Evolutionary conservation across 2,329 filamentous ascomycete genomes (phyloP), one percentile per base, ranked within the genome.

Genomic region (Aureobasidium sp.): DNA sequence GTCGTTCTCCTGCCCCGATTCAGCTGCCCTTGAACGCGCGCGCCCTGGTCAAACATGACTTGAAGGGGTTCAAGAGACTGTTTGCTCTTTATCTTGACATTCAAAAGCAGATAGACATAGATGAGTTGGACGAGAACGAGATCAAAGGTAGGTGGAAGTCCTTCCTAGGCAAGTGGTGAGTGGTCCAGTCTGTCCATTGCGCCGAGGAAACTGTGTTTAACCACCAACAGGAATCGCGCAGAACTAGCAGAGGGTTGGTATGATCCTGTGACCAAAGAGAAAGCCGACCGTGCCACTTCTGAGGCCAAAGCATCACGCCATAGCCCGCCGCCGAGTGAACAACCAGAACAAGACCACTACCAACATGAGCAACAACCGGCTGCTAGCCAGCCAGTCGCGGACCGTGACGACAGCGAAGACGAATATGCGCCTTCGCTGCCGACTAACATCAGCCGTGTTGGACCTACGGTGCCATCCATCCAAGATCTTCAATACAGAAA

Each of bases 161-260:
- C 72, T 99, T 97, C 69, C 73, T 93, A 13, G 81, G 83, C 5
- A 93, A 91, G 79, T 99, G 94, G 93, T 88, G 81, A 74, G 78
- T 65, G 3, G 15, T 29, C 6, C n/a, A n/a, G 13, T 32, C 21
- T 3, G 10, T 5, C 64, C 32, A 2, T 9, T 47, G 21, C 48
- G 29, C 41, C 25, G 21, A 41, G 1, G 5, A 30, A 21, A 7
- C 39, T 21, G 41, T 25, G 16, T 63, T 79, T 85, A 73, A 85
- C 77, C 73, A 74, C 67, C 67, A 67, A 69, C 15, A 88, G 86
- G 86, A 99, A 99, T 77, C 84, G 85, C 69, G 88, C 86, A 70
- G 90, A 93, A 76, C 79, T 97, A 65, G 88, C 89, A 5, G 88
- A 93, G 73, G 90, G 90, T 50, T 99, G 93, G 93, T 99, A 97